Evolutionary conservation across 2,329 filamentous ascomycete species (phyloP).

Genomic region (Madurella fahalii): DNA sequence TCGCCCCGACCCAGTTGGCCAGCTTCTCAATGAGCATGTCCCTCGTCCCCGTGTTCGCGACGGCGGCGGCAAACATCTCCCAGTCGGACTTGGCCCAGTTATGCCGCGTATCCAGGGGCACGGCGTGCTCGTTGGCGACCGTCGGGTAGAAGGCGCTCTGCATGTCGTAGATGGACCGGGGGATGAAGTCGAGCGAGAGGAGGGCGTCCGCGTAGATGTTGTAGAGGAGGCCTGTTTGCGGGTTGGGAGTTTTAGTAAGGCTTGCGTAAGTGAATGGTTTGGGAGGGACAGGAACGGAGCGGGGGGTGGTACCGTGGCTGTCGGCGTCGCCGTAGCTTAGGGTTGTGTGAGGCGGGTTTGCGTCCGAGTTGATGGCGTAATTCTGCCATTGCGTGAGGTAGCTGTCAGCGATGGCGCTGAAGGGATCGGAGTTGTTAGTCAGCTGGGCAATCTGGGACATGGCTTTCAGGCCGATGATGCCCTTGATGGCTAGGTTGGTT

Average conservation of each 20-base stretch:
- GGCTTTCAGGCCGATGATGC: constrained; percentile 76
- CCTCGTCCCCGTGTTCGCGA: constrained; percentile 58
- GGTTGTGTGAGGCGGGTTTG: constrained; percentile 62
- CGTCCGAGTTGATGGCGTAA: constrained; percentile 64
- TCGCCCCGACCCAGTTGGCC: constrained; percentile 71
- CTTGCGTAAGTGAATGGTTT: not conserved
- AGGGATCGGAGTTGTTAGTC: constrained; percentile 56
- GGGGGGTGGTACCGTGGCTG: constrained; percentile 36
- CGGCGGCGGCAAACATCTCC: constrained; percentile 80
- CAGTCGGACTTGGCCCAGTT: constrained; percentile 83
- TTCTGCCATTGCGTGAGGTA: constrained; percentile 72
- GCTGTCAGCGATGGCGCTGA: constrained; percentile 56
- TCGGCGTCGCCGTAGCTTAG: constrained; percentile 67
- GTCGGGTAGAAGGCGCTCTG: constrained; percentile 74
- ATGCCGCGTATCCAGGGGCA: constrained; percentile 77
- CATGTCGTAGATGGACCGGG: constrained; percentile 68
- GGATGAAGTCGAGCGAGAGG: constrained; percentile 73
- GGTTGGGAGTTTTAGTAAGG: not conserved
- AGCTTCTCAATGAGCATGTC: constrained; percentile 64
- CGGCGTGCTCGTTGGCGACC: constrained; percentile 70
- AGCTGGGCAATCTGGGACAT: constrained; percentile 68
- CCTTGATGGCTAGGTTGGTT: constrained; percentile 78
- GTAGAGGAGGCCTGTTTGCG: constrained; percentile 54
- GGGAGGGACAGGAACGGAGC: not conserved
- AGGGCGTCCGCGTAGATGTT: constrained; percentile 78